phyloP scores from a whole-genome alignment of 163 green algal species.

The Trebouxiophyceae sp. region DNA sequence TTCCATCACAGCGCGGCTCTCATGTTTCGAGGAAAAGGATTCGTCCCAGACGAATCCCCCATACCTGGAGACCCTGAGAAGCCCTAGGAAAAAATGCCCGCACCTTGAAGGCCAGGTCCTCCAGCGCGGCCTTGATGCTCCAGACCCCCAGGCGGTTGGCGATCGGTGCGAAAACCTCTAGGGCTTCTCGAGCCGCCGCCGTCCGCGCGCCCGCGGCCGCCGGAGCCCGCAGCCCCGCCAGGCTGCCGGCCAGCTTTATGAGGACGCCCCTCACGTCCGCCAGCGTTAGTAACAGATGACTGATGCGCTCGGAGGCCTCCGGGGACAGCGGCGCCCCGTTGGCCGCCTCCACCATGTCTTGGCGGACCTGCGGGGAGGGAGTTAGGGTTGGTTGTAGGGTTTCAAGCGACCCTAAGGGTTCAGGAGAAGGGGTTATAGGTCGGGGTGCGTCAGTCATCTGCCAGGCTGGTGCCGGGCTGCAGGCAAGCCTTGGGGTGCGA shows the following conservation, averaged over 20 bases:
- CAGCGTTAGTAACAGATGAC: slow-evolving; percentile 68
- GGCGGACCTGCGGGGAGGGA: slow-evolving; percentile 2
- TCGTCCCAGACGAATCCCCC: too few species aligned
- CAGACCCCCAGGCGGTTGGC: slow-evolving; percentile 86
- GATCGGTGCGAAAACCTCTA: slow-evolving; percentile 63
- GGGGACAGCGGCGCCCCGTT: slow-evolving; percentile 4
- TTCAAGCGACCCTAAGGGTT: too few species aligned
- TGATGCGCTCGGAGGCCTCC: slow-evolving; percentile 22
- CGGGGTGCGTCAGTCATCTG: too few species aligned
- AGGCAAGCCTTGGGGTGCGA: too few species aligned
- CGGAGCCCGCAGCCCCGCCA: slow-evolving; percentile 20
- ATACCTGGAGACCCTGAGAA: too few species aligned
- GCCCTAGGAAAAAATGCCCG: not conserved
- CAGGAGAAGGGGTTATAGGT: too few species aligned
- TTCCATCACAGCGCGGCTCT: too few species aligned
- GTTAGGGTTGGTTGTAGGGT: too few species aligned
- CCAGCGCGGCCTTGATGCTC: slow-evolving; percentile 82
- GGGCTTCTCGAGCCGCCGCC: slow-evolving; percentile 38
- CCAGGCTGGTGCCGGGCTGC: too few species aligned
- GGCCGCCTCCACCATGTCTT: not conserved
- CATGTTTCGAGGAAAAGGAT: too few species aligned
- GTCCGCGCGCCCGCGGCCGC: too few species aligned
- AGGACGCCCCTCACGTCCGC: slow-evolving; percentile 60
- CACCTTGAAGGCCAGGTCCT: slow-evolving; percentile 80
- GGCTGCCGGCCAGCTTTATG: slow-evolving; percentile 72